Conservation (phyloP, 495 filamentous ascomycete genomes). For the Talaromyces adpressus region DNA sequence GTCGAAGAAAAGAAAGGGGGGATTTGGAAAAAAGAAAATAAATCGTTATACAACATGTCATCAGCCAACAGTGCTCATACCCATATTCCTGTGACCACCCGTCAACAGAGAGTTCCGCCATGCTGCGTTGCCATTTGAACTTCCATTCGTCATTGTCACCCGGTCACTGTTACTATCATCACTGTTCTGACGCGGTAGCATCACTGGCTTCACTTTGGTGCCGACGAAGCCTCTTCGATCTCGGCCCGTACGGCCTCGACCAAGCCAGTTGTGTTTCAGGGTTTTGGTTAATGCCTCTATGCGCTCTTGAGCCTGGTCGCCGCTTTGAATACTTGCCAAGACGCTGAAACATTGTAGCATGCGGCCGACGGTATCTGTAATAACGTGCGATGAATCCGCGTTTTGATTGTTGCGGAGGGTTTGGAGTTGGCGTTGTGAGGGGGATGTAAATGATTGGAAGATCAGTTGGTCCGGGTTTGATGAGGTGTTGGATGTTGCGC, state of each 20-base stretch:
- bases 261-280: constrained; percentile 94
- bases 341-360: constrained; percentile 97
- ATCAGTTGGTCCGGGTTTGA: constrained; percentile 41
- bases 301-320: constrained; percentile 67
- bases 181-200: constrained; percentile 19
- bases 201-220: constrained; percentile 43
- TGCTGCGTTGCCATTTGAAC: background rate
- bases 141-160: background rate
- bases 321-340: constrained; percentile 64
- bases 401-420: constrained; percentile 27
- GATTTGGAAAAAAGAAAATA: background rate
- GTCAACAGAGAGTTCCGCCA: background rate
- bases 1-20: background rate
- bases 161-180: constrained; percentile 6
- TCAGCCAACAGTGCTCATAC: background rate
- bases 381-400: constrained; percentile 67
- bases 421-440: constrained; percentile 34
- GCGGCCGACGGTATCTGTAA: constrained; percentile 85
- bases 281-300: constrained; percentile 78
- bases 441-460: constrained; percentile 49
- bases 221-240: constrained; percentile 86
- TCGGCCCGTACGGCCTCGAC: constrained; percentile 79
- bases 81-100: background rate
- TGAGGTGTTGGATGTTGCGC: constrained; percentile 86
- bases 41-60: background rate